Percentiles rank a stretch among this genome's conserved stretches.
phyloP scores from a whole-genome alignment of 768 basidiomycete species.

The Floccularia luteovirens region DNA sequence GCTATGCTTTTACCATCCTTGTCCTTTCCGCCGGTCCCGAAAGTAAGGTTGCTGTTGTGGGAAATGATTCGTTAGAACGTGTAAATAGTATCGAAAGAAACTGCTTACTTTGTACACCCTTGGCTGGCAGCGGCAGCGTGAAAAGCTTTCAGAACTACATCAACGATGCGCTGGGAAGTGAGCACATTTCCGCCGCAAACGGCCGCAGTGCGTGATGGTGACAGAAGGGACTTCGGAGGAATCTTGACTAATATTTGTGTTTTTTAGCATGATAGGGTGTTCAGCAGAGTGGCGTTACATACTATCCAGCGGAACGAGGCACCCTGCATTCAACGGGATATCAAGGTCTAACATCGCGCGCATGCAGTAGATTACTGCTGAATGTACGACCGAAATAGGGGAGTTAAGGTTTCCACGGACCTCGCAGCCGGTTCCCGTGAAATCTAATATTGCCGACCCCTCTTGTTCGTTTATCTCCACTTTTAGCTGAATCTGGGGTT shows the following conservation, averaged over 20 bases:
- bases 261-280: not conserved
- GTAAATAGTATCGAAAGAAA: not conserved
- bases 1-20: slow-evolving; percentile 64
- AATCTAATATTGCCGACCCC: slow-evolving; percentile 82
- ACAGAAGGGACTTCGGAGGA: slow-evolving; percentile 69
- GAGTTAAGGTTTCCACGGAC: slow-evolving; percentile 81
- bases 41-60: slow-evolving; percentile 68
- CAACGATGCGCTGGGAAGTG: slow-evolving; percentile 89
- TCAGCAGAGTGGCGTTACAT: slow-evolving; percentile 12
- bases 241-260: slow-evolving; percentile 50
- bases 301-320: slow-evolving; percentile 82
- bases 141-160: slow-evolving; percentile 91
- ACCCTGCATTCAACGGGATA: slow-evolving; percentile 92
- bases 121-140: slow-evolving; percentile 88
- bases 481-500: slow-evolving; percentile 54
- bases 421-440: slow-evolving; percentile 77
- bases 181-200: slow-evolving; percentile 92
- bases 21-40: slow-evolving; percentile 84
- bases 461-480: slow-evolving; percentile 69
- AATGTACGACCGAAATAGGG: slow-evolving; percentile 81
- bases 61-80: slow-evolving; percentile 6
- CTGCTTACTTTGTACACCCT: slow-evolving; percentile 81
- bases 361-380: slow-evolving; percentile 87
- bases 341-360: slow-evolving; percentile 78
- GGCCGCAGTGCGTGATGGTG: slow-evolving; percentile 80